Evolutionary conservation across 2,329 filamentous ascomycete genomes (phyloP).

Genomic region (Colletotrichum lupini): DNA sequence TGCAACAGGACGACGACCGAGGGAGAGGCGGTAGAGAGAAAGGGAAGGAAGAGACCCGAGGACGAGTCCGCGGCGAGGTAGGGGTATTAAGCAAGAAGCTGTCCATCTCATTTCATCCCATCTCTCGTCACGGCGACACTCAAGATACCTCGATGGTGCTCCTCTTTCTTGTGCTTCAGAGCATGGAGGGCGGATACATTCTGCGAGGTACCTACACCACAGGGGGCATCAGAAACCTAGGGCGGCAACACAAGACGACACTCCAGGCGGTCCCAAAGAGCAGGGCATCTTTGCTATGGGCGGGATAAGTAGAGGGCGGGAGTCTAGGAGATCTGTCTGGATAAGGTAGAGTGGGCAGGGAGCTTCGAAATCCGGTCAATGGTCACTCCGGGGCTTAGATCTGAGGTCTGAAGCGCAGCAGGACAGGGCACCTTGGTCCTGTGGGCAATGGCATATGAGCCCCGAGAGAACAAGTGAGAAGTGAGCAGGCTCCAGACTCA

Average conservation of each 20-base stretch:
- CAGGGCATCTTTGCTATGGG: not conserved
- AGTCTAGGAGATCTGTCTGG: not conserved
- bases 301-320: not conserved
- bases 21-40: constrained; percentile 27
- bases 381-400: constrained; percentile 14
- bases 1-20: constrained; percentile 27
- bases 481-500: not conserved
- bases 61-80: constrained; percentile 8
- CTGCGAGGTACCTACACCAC: not conserved
- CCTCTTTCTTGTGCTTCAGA: not conserved
- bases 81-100: constrained; percentile 17
- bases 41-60: not conserved
- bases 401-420: constrained; percentile 30
- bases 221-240: not conserved
- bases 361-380: constrained; percentile 20
- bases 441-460: constrained; percentile 5
- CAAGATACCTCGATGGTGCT: not conserved
- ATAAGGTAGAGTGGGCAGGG: constrained; percentile 22
- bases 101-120: not conserved
- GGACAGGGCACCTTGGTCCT: constrained; percentile 24
- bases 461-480: constrained; percentile 4
- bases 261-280: not conserved
- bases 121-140: not conserved
- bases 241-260: constrained; percentile 18
- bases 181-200: not conserved